Base-by-base conservation (phyloP, 2,329 filamentous ascomycete genomes). In the Penicillium sp. region DNA sequence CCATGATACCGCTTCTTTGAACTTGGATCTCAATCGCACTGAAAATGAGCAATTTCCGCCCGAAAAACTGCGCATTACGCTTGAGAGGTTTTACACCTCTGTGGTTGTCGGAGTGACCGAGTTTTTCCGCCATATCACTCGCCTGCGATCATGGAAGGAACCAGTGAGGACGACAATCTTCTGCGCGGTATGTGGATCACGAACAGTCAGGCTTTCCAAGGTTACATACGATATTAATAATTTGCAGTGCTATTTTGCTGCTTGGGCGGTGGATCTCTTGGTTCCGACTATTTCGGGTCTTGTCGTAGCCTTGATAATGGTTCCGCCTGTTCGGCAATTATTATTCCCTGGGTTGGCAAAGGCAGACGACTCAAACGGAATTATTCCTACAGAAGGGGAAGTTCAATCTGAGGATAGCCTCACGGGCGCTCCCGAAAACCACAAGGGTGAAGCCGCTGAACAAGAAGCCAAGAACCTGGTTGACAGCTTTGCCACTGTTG, bases 41-140 rank as follows among this genome's bases (percentile, higher is more conserved):
- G 87, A 91, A 23, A 85, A 92, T 52, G 90, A 94, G 60, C 87
- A 91, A 50, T 94, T 94, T 69, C 89, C 88, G 0, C 90, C 90
- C 0, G 89, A 94, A 65, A 94, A 94, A 72, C 76, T 95, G 50
- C 82, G 90, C 10, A 84, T 86, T 7, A 91, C 88, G 48, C 69
- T 94, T 10, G 90, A 95, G 72, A 80, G 91, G 15, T 76, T 94
- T 10, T 96, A 95, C 69, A 91, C 90, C 80, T 89, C 88, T 0
- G 84, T 95, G 1, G 77, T 88, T 9, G 82, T 93, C 46, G 82
- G 86, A 13, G 44, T 91, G 12, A 80, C 90, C 38, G 80, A 78
- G 0, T 80, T 84, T 21, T 83, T 82, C 58, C 91, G 93, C 65
- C 90, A 95, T 58, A 80, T 93, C 57, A 86, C 83, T 3, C 80